Evolutionary conservation across 2,329 filamentous ascomycete genomes (phyloP).

Genomic region (Cercospora beticola): DNA sequence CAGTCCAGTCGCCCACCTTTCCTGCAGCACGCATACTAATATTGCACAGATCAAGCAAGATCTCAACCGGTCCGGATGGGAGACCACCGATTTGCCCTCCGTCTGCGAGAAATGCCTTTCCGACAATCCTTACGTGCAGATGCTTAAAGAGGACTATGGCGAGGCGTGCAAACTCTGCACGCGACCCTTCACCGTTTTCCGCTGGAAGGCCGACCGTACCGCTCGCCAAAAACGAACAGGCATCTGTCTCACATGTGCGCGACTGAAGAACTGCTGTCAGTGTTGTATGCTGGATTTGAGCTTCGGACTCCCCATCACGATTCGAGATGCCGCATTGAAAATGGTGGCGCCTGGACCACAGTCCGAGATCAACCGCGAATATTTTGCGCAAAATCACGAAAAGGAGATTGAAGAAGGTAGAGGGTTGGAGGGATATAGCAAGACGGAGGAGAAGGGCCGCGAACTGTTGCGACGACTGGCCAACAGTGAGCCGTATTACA

Average conservation of each 20-base stretch:
- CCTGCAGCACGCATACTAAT: slow-evolving; percentile 54
- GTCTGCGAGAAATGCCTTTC: slow-evolving; percentile 91
- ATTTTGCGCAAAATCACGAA: slow-evolving; percentile 97
- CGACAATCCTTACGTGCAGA: slow-evolving; percentile 96
- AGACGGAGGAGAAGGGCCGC: slow-evolving; percentile 93
- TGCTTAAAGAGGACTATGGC: slow-evolving; percentile 96
- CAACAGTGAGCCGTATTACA: slow-evolving; percentile 91
- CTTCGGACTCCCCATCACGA: slow-evolving; percentile 90
- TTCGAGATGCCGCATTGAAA: slow-evolving; percentile 93
- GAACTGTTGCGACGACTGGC: slow-evolving; percentile 83
- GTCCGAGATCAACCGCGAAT: slow-evolving; percentile 92
- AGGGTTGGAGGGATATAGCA: slow-evolving; percentile 86
- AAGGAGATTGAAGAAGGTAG: slow-evolving; percentile 90
- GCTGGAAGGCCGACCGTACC: slow-evolving; percentile 90
- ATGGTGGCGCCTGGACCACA: slow-evolving; percentile 94
- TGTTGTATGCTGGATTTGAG: slow-evolving; percentile 97
- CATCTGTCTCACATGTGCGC: slow-evolving; percentile 93
- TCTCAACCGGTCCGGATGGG: slow-evolving; percentile 92
- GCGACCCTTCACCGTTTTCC: slow-evolving; percentile 91
- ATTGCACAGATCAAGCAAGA: slow-evolving; percentile 92
- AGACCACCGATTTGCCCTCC: slow-evolving; percentile 85
- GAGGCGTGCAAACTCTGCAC: slow-evolving; percentile 73
- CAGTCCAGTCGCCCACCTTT: background rate
- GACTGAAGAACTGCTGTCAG: slow-evolving; percentile 98
- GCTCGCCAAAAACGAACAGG: slow-evolving; percentile 90